Evolutionary conservation across 306 rosid species (phyloP).

Genomic region (Herpetospermum pedunculosum): DNA sequence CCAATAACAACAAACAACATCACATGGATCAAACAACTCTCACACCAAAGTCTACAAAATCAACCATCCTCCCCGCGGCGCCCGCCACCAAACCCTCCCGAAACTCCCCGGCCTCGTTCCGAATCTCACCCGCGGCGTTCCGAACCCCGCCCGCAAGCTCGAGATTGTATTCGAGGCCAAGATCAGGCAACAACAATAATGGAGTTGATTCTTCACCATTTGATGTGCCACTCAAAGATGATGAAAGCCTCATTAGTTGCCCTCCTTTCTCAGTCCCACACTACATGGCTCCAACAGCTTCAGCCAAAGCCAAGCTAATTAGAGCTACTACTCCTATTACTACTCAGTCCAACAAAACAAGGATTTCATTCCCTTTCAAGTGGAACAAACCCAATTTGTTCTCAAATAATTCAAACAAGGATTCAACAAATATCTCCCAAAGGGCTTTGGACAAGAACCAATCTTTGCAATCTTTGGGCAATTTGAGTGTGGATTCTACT

Average conservation of each 20-base stretch:
- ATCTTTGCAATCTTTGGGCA: conserved; percentile 47
- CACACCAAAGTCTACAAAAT: conserved; percentile 72
- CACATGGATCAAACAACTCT: conserved; percentile 40
- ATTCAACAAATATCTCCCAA: conserved; percentile 24
- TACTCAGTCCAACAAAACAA: conserved; percentile 45
- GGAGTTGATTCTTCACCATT: conserved; percentile 41
- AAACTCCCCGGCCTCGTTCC: conserved; percentile 27
- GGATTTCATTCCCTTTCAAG: conserved; percentile 72
- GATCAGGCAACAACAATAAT: no score
- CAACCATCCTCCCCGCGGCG: conserved; percentile 30
- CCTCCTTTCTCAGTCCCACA: conserved; percentile 87
- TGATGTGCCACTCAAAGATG: conserved; percentile 51
- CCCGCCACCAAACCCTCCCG: conserved; percentile 24
- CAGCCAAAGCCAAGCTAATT: conserved; percentile 71
- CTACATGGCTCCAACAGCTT: conserved; percentile 76
- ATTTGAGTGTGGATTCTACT: conserved; percentile 78
- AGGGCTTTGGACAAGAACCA: conserved; percentile 42
- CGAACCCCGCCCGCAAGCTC: neutral
- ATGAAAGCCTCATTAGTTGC: conserved; percentile 84
- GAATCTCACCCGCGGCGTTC: conserved; percentile 19
- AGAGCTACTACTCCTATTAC: conserved; percentile 22
- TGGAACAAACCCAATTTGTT: conserved; percentile 62
- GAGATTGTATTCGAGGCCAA: conserved; percentile 31
- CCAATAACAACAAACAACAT: conserved; percentile 33
- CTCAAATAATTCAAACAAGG: conserved; percentile 31